phyloP scores from a whole-genome alignment of 352 stramenopile genomes.

The Globisporangium lucens region DNA sequence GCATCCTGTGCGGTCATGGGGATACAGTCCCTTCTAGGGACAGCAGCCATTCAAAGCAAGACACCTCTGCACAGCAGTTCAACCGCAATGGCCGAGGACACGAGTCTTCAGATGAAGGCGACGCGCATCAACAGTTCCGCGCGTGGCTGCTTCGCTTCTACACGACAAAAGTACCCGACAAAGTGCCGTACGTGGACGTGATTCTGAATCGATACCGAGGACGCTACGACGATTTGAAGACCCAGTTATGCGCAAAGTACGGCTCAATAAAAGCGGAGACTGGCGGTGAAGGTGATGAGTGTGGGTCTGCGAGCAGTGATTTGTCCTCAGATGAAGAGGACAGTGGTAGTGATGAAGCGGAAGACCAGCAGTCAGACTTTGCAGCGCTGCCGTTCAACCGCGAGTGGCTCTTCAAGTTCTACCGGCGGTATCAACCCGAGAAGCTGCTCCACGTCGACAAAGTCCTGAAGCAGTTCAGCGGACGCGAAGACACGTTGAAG shows the following conservation, averaged over 20 bases:
- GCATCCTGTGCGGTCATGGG: slow-evolving; percentile 6
- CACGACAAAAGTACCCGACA: slow-evolving; percentile 35
- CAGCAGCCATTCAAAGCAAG: neutral
- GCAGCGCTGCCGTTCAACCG: slow-evolving; percentile 29
- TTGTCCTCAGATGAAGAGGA: slow-evolving; percentile 20
- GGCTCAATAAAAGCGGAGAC: slow-evolving; percentile 19
- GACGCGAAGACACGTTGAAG: slow-evolving; percentile 60
- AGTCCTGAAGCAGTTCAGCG: slow-evolving; percentile 59
- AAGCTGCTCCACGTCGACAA: slow-evolving; percentile 44
- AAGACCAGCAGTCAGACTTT: slow-evolving; percentile 15
- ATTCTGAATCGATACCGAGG: slow-evolving; percentile 58
- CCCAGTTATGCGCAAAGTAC: slow-evolving; percentile 53
- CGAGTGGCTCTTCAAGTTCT: slow-evolving; percentile 56
- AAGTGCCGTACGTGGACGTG: slow-evolving; percentile 52
- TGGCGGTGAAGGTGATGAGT: neutral
- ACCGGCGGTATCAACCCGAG: slow-evolving; percentile 44
- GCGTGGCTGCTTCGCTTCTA: slow-evolving; percentile 55
- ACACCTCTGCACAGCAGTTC: neutral
- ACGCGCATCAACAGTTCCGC: slow-evolving; percentile 31
- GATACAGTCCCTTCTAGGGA: neutral
- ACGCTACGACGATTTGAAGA: slow-evolving; percentile 49
- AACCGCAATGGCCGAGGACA: neutral
- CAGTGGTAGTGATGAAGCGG: neutral
- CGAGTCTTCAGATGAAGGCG: slow-evolving; percentile 20
- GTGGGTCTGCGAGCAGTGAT: neutral